phyloP scores from a whole-genome alignment of 164 flowering plant species.

The Tetracentron sinense region DNA sequence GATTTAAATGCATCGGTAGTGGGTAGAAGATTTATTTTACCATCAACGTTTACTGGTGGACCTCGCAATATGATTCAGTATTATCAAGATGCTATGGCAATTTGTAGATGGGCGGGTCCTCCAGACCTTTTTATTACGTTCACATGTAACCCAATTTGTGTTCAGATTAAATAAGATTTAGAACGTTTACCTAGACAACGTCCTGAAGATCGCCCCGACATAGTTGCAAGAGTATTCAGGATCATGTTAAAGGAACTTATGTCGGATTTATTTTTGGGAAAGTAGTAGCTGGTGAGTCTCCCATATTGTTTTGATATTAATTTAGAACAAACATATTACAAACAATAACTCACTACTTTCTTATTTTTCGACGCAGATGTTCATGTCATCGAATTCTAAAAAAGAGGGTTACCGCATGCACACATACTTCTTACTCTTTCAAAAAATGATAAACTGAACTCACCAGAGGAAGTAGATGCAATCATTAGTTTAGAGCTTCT shows the following conservation, averaged over 20 bases:
- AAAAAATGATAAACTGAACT: background rate
- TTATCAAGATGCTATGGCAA: too few relatives aligned
- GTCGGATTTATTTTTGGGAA: background rate
- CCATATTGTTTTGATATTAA: background rate
- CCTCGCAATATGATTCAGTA: too few relatives aligned
- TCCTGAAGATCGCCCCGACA: slow-evolving; percentile 13
- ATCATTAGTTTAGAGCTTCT: background rate
- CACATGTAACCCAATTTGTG: slow-evolving; percentile 15
- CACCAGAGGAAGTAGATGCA: background rate
- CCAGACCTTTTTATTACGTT: slow-evolving; percentile 16
- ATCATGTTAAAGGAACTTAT: slow-evolving; percentile 6
- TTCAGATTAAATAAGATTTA: background rate
- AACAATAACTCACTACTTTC: too few relatives aligned
- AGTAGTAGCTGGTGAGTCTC: background rate
- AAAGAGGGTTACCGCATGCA: slow-evolving; percentile 17
- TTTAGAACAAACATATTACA: background rate
- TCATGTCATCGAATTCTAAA: slow-evolving; percentile 14
- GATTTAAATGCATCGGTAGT: too few relatives aligned
- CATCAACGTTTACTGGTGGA: too few relatives aligned
- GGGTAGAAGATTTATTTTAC: too few relatives aligned
- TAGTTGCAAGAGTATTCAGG: slow-evolving; percentile 14
- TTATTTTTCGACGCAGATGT: background rate
- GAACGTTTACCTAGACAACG: background rate
- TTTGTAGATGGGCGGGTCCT: slow-evolving; percentile 17
- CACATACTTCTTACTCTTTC: background rate